A percentile compares a stretch with the other conserved stretches of the same genome.
Conservation (phyloP, 2,329 filamentous ascomycete species). For the Calcarisporium arbuscula region DNA sequence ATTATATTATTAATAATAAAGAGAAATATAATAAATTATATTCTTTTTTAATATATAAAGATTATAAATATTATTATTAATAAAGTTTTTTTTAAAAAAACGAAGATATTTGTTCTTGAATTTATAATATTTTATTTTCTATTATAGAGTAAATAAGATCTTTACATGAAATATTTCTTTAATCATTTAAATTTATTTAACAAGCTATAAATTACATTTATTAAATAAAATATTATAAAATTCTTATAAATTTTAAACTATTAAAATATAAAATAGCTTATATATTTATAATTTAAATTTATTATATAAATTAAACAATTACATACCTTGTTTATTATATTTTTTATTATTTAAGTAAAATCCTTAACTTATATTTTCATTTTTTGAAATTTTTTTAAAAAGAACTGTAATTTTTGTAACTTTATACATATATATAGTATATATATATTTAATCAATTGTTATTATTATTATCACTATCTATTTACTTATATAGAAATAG, state of each 20-base stretch:
- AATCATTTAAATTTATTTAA: constrained; percentile 2
- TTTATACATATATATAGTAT: no score
- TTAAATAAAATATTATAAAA: constrained; percentile 1
- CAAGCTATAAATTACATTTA: constrained; percentile 3
- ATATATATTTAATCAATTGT: no score
- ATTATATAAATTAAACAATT: background rate
- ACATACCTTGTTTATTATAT: no score
- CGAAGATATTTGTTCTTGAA: constrained; percentile 2
- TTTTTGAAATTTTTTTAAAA: no score
- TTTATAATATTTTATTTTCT: constrained; percentile 1
- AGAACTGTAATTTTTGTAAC: no score
- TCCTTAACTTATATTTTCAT: no score
- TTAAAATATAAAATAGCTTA: constrained; percentile 2
- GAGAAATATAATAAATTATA: no score
- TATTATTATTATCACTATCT: no score
- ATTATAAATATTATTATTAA: background rate
- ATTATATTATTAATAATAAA: no score
- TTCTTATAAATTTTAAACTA: constrained; percentile 2
- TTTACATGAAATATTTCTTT: constrained; percentile 2
- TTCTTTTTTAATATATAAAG: no score
- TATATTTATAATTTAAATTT: constrained; percentile 1
- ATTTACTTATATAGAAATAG: no score
- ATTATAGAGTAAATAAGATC: constrained; percentile 1
- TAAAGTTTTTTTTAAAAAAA: constrained; percentile 1
- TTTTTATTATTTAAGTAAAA: no score